A percentile compares a stretch with the other conserved stretches of the same genome.
phyloP scores from a whole-genome alignment of 2,329 filamentous ascomycete species.

The Stachybotrys chartarum region DNA sequence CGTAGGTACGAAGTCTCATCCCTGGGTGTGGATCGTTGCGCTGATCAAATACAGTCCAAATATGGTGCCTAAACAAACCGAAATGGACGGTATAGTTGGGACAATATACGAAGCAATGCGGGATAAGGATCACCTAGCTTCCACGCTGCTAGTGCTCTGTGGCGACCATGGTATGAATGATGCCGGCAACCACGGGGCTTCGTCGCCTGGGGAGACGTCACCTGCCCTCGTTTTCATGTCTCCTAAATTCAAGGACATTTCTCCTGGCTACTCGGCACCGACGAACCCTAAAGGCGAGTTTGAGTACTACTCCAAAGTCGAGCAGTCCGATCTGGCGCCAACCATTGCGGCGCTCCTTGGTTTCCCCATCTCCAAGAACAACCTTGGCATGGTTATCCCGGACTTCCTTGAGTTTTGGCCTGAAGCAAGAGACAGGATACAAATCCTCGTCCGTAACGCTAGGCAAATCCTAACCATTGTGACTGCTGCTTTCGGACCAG shows the following conservation, averaged over 20 bases:
- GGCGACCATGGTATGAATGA: conserved; percentile 99
- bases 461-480: conserved; percentile 74
- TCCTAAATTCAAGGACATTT: conserved; percentile 63
- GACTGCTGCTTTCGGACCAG: conserved; percentile 57
- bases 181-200: conserved; percentile 92
- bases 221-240: conserved; percentile 87
- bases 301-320: conserved; percentile 75
- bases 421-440: conserved; percentile 43
- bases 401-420: conserved; percentile 74
- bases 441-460: conserved; percentile 71
- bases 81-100: conserved; percentile 83
- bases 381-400: conserved; percentile 76
- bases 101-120: conserved; percentile 72
- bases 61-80: conserved; percentile 86
- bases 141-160: conserved; percentile 76
- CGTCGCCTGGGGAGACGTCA: conserved; percentile 88
- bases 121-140: conserved; percentile 60
- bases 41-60: conserved; percentile 52
- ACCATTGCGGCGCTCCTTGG: conserved; percentile 82
- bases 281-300: conserved; percentile 60
- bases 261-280: conserved; percentile 40
- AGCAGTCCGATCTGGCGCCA: conserved; percentile 90
- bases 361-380: conserved; percentile 84
- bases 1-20: conserved; percentile 47
- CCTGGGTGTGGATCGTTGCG: neutral